These are phyloP conservation scores for Termitomyces sp. DNA, from an alignment of 768 basidiomycete species.

Conservation along the genomic window DNA sequence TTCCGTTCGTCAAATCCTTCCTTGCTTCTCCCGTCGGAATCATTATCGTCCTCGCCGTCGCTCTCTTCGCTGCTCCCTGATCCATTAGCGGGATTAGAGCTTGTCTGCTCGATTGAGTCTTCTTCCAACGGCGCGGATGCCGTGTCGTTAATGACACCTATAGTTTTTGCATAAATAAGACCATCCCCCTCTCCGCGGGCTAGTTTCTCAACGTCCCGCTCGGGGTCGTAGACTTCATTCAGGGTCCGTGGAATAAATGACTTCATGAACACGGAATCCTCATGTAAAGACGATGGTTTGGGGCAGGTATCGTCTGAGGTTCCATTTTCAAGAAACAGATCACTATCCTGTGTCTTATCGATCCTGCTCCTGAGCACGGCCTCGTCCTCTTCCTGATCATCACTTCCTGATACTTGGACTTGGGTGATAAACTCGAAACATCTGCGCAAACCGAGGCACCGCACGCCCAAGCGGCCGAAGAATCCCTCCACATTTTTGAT, in stretches of 20 bases:
- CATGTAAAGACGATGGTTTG: conserved; percentile 40
- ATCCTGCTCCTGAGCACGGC: conserved; percentile 43
- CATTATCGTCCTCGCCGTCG: conserved; percentile 27
- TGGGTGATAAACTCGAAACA: conserved; percentile 88
- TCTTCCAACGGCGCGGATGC: neutral
- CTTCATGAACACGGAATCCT: conserved; percentile 84
- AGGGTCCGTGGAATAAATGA: conserved; percentile 92
- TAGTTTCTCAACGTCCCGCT: conserved; percentile 80
- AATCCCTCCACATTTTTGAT: conserved; percentile 92
- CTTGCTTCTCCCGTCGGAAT: conserved; percentile 27
- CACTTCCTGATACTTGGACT: conserved; percentile 33
- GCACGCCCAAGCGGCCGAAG: conserved; percentile 72
- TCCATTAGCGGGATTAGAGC: conserved; percentile 14
- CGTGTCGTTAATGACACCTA: conserved; percentile 45
- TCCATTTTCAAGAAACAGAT: neutral
- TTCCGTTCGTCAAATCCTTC: conserved; percentile 44
- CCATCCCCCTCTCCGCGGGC: conserved; percentile 61
- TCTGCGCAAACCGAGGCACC: conserved; percentile 69
- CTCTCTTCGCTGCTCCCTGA: conserved; percentile 19
- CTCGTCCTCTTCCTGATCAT: conserved; percentile 19
- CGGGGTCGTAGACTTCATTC: conserved; percentile 92
- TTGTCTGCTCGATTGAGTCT: neutral
- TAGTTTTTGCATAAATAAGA: conserved; percentile 85
- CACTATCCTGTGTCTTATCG: conserved; percentile 23
- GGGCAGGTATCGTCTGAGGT: neutral